Evolutionary conservation across 1,284 basidiomycete genomes (phyloP).

Genomic region (Naganishia cerealis): DNA sequence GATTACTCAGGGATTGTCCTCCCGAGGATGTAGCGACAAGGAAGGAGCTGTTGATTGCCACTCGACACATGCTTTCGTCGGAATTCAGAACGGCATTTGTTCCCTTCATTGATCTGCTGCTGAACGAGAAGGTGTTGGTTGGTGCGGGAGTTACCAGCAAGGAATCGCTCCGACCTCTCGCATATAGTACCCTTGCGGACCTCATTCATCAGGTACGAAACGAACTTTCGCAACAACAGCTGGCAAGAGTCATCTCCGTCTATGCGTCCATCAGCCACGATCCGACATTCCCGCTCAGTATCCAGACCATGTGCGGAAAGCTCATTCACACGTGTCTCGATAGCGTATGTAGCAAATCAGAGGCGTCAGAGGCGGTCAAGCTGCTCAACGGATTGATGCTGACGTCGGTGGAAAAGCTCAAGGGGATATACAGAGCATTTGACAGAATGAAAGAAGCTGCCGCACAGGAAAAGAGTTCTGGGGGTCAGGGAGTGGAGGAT

Average conservation of each 20-base stretch:
- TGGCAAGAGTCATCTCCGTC: constrained; percentile 77
- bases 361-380: constrained; percentile 65
- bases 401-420: constrained; percentile 81
- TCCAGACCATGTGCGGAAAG: constrained; percentile 91
- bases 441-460: constrained; percentile 51
- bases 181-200: constrained; percentile 88
- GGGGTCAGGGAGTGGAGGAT: constrained; percentile 40
- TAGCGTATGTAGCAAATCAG: constrained; percentile 72
- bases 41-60: constrained; percentile 90
- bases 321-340: constrained; percentile 89
- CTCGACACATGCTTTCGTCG: constrained; percentile 83
- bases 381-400: constrained; percentile 76
- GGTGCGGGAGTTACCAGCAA: constrained; percentile 75
- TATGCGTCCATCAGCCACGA: constrained; percentile 91
- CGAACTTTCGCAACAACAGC: constrained; percentile 76
- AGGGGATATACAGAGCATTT: constrained; percentile 71
- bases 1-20: constrained; percentile 91
- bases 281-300: constrained; percentile 72
- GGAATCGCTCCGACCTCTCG: constrained; percentile 79
- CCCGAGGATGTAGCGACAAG: constrained; percentile 77
- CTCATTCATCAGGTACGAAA: constrained; percentile 86
- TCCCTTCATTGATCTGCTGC: constrained; percentile 81
- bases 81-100: constrained; percentile 79
- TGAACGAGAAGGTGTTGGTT: constrained; percentile 87
- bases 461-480: constrained; percentile 48